Conservation (phyloP, 2,329 filamentous ascomycete genomes). For the Penicillium olsonii region DNA sequence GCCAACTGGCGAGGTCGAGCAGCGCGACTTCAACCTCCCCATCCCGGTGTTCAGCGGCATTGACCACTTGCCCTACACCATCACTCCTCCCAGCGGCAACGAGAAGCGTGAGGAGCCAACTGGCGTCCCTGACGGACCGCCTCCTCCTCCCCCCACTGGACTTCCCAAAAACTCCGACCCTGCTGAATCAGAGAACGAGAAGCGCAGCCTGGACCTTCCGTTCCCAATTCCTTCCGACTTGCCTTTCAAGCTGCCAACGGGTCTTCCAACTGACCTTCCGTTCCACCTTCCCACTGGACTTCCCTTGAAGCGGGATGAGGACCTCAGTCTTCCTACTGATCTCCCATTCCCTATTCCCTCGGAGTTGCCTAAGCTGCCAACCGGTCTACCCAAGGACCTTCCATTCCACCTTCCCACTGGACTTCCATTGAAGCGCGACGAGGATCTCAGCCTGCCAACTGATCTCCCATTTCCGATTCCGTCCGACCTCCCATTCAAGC, state of each 20-base stretch:
- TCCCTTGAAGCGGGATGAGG: slow-evolving; percentile 10
- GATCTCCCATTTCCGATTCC: neutral
- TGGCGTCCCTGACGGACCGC: neutral
- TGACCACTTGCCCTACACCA: neutral
- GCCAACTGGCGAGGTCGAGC: neutral
- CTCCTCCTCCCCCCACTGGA: neutral
- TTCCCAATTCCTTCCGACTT: too few relatives aligned
- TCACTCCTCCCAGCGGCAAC: neutral
- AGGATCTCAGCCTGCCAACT: too few relatives aligned
- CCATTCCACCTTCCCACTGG: neutral
- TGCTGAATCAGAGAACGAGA: neutral
- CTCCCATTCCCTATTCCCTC: slow-evolving; percentile 1
- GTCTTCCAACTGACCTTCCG: too few relatives aligned
- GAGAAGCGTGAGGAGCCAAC: neutral
- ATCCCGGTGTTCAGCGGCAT: slow-evolving; percentile 1
- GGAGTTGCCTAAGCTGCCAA: neutral
- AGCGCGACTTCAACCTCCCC: neutral
- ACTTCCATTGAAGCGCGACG: too few relatives aligned
- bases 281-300: neutral
- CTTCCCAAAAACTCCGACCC: neutral
- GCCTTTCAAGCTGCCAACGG: too few relatives aligned
- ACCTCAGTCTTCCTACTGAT: neutral
- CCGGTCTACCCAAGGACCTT: neutral
- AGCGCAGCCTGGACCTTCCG: neutral
- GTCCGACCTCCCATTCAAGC: neutral